Evolutionary conservation across 768 basidiomycete genomes (phyloP), one percentile per base, ranked within the genome.

Genomic region (Chalciporus piperatus): DNA sequence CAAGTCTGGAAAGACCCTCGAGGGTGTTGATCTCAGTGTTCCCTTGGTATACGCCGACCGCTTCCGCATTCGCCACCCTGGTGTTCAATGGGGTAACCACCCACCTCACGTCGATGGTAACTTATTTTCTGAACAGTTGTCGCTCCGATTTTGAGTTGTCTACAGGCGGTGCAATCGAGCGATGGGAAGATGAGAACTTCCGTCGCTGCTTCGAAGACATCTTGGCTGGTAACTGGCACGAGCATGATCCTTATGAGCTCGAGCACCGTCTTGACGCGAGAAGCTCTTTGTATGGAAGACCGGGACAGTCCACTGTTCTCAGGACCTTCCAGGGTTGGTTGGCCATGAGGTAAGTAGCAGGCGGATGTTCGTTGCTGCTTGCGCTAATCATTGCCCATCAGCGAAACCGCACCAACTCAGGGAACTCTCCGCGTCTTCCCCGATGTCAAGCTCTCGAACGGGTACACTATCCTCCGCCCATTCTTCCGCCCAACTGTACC

Each of bases 261-360:
- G 76, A 76, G 38, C 75, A 78, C 30, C 76, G 86, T 35, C 67
- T 89, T 23, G 65, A 80, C 50, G 88, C 86, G 1, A 70, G 77
- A 32, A 82, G 72, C 43, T 85, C 85, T 17, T 59, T 90, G 50
- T 88, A 89, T 66, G 76, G 81, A 37, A 73, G 76, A 14, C 74
- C 76, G 6, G 75, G 72, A 50, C 82, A 80, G 66, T 74, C 77
- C 20, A 79, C 66, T 50, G 73, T 81, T 7, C 81, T 83, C 61
- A 71, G 80, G 46, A 81, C 83, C 3, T 90, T 84, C 72, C 88
- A 89, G 59, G 87, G 87, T n/a, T 90, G 87, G 88, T 65, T 87
- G 13, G 76, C 85, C 2, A 73, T 86, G 74, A 84, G 81, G 83
- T 85, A 41, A 3, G 61, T 50, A 47, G 52, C 13, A 47, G 53